Conservation (phyloP, 2,329 filamentous ascomycete species). For the Talaromyces sp. region DNA sequence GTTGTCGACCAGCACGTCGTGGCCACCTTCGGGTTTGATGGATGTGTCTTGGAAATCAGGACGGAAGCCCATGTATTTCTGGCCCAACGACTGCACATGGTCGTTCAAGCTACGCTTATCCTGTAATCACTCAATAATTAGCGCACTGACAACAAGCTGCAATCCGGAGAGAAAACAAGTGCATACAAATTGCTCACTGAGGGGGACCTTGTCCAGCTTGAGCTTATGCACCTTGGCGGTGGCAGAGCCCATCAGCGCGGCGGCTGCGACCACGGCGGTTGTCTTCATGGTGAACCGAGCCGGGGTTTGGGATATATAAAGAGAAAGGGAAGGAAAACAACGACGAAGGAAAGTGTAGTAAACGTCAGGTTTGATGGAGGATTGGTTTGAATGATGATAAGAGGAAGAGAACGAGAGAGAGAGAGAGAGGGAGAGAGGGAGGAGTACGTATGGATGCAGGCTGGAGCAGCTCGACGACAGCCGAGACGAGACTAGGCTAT, state of each 20-base stretch:
- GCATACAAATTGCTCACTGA: conserved; percentile 86
- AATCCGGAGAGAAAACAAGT: conserved; percentile 7
- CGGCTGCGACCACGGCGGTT: conserved; percentile 70
- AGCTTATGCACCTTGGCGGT: conserved; percentile 88
- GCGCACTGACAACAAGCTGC: background rate
- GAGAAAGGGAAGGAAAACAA: background rate
- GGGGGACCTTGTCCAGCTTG: conserved; percentile 93
- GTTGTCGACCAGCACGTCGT: conserved; percentile 88
- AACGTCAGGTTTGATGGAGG: background rate
- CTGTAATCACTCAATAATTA: conserved; percentile 39
- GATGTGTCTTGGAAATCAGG: conserved; percentile 75
- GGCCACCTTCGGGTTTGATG: conserved; percentile 59
- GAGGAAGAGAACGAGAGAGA: conserved; percentile 12
- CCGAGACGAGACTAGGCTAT: background rate
- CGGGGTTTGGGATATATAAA: background rate
- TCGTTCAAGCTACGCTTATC: conserved; percentile 71
- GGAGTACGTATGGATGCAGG: background rate
- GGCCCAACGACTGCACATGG: conserved; percentile 76
- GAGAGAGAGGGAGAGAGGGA: conserved; percentile 12
- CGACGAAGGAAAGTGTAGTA: background rate
- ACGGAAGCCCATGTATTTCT: conserved; percentile 92
- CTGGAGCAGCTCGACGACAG: background rate
- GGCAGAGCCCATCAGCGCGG: conserved; percentile 74
- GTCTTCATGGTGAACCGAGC: conserved; percentile 66
- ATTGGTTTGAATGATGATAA: conserved; percentile 12